Base-by-base conservation (phyloP, 2,329 filamentous ascomycete genomes). In the Cytospora piceicola region DNA sequence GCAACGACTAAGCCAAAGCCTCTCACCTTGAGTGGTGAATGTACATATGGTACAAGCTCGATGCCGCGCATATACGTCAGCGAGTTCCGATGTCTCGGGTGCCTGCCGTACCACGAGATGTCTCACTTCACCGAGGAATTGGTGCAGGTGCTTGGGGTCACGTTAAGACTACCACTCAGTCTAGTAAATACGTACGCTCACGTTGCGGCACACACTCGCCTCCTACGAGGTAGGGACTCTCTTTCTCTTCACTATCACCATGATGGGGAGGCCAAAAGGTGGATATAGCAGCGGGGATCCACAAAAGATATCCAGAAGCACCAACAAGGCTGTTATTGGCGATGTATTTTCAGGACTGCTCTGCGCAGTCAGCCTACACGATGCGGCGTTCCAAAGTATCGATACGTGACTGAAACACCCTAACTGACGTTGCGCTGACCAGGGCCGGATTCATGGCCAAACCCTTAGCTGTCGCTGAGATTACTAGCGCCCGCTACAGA, bases 61-160 rank as follows among this genome's bases (percentile, higher is more conserved):
- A 56, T 58, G 53, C 58, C 27, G 30, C 56, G 62, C 57, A 64
- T 34, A 34, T 34, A 34, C 46, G 39, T n/a, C 53, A 63, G 52
- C 22, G 30, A 61, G 58, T 61, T 64, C 61, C 53, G 53, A 65
- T 65, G 54, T 65, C 59, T 66, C 64, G 59, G 59, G 57, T 59
- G 29, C 55, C 27, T 55, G 60, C 54, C 51, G 65, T 62, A 46
- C 42, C 12, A 58, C 62, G 29, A 29, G 61, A 49, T 14, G 34
- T 36, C 17, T 15, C 52, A 54, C 14, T 29, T n/a, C 34, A 54
- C 32, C 39, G 56, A 46, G 22, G 20, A 51, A 5, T 22, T 11
- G n/a, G 9, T 39, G 42, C 42, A 58, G 24, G 32, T 42, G 42
- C 55, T 30, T 29, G 3, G 8, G 29, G 5, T 36, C 42, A 32